These are phyloP conservation scores for Tuber calosporum DNA, from an alignment of 495 filamentous ascomycete genomes.

Conservation along the genomic window DNA sequence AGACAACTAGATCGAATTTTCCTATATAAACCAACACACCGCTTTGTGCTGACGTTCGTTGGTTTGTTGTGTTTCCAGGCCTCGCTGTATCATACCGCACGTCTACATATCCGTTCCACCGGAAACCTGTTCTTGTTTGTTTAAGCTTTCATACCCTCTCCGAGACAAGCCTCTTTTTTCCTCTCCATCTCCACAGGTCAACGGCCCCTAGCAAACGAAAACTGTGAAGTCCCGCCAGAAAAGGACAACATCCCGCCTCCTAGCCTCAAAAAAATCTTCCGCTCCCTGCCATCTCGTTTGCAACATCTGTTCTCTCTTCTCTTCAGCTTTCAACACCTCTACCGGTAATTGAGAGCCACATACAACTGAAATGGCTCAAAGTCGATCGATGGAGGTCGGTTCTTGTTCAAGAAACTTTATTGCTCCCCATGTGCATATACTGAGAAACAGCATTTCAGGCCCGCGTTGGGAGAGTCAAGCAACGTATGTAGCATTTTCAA, in stretches of 20 bases:
- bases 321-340: conserved; percentile 8
- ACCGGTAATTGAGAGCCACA: conserved; percentile 18
- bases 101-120: not conserved
- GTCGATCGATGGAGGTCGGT: conserved; percentile 54
- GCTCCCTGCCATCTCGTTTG: not conserved
- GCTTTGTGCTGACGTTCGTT: not conserved
- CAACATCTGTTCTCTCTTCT: not conserved
- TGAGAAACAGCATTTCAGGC: conserved; percentile 48
- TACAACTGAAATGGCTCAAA: conserved; percentile 52
- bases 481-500: conserved; percentile 56
- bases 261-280: not conserved
- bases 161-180: not conserved
- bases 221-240: not conserved
- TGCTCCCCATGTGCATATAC: conserved; percentile 37
- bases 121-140: not conserved
- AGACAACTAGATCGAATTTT: not conserved
- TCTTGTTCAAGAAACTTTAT: conserved; percentile 34
- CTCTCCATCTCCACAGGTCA: conserved; percentile 26
- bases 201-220: conserved; percentile 8
- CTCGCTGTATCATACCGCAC: not conserved
- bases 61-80: conserved; percentile 1
- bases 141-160: conserved; percentile 1
- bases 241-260: not conserved
- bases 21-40: conserved; percentile 3
- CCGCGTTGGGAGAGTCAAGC: conserved; percentile 66